Evolutionary conservation across 1,139 yeast genomes (phyloP), one percentile per base, ranked within the genome.

Genomic region (Candida anutae): DNA sequence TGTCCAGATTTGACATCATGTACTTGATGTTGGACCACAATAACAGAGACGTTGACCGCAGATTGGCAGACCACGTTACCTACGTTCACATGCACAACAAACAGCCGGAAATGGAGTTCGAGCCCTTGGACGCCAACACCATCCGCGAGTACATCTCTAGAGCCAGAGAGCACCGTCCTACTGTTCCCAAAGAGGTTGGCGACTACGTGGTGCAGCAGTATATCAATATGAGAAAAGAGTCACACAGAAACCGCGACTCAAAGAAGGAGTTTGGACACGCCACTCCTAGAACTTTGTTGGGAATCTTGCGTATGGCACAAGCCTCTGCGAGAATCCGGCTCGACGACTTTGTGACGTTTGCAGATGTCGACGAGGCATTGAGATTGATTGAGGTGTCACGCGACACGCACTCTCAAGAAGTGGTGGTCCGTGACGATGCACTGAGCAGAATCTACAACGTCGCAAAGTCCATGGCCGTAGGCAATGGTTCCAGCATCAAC

Each of bases 351-450:
- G 98, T 93, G 6, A 68, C 67, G 16, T 58, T 67, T 28, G 83
- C 73, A 35, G 98, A 93, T 55, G 96, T 93, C 21, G 97, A 93
- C 48, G 99, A 93, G 58, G 95, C 98, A 0, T 64, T 93, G 45
- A 72, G 98, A 46, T 69, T 93, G 42, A 66, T 81, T 34, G 80
- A 80, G 42, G 95, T 84, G 13, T 85, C 95, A 15, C 84, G 88
- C 54, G 77, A 84, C 30, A 81, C 95, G 11, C 68, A 70, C 40
- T 53, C 42, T 24, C 62, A 66, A 28, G 85, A 77, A 44, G 76
- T 74, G 37, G 64, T 64, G 31, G n/a, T n/a, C n/a, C n/a, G n/a
- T n/a, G n/a, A n/a, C n/a, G 58, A 74, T 21, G 48, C 68, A 4
- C 58, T 70, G 11, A 63, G 87, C 23, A 72, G 69, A 50, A 77